phyloP scores from a whole-genome alignment of 768 basidiomycete species.

The Kwoniella mangroviensis region DNA sequence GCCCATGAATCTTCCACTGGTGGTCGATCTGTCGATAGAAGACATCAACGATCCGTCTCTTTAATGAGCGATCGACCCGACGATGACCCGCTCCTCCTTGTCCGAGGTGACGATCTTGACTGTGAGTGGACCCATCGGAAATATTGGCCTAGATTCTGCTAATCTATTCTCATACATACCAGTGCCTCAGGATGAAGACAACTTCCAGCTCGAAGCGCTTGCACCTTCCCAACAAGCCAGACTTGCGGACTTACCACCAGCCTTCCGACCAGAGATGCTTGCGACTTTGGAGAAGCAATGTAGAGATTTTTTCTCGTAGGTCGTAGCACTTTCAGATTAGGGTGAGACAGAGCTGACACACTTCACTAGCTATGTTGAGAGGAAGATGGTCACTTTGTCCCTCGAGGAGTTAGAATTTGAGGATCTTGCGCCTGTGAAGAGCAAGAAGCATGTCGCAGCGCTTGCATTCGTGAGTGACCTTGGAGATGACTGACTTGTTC shows the following conservation, averaged over 20 bases:
- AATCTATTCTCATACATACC: neutral
- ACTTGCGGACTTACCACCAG: slow-evolving; percentile 32
- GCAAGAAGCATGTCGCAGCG: slow-evolving; percentile 39
- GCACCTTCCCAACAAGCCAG: slow-evolving; percentile 22
- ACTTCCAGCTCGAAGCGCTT: slow-evolving; percentile 12
- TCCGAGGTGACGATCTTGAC: slow-evolving; percentile 25
- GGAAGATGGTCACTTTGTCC: slow-evolving; percentile 23
- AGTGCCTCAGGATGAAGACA: slow-evolving; percentile 13
- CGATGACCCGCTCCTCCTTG: slow-evolving; percentile 22
- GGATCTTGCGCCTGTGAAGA: slow-evolving; percentile 27
- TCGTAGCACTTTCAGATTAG: neutral
- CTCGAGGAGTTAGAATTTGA: slow-evolving; percentile 35
- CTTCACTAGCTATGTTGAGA: slow-evolving; percentile 35
- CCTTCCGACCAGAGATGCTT: slow-evolving; percentile 42
- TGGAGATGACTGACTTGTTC: neutral
- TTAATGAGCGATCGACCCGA: slow-evolving; percentile 23
- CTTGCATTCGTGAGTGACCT: slow-evolving; percentile 43
- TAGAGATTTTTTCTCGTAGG: slow-evolving; percentile 48
- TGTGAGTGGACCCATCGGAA: slow-evolving; percentile 23
- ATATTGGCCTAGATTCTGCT: neutral
- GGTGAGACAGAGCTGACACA: neutral
- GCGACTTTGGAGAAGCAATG: slow-evolving; percentile 46
- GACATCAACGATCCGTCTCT: slow-evolving; percentile 12
- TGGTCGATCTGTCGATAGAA: neutral
- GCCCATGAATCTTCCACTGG: slow-evolving; percentile 9